Conservation (phyloP, 73 alveolate species). For the Chromera velia region DNA sequence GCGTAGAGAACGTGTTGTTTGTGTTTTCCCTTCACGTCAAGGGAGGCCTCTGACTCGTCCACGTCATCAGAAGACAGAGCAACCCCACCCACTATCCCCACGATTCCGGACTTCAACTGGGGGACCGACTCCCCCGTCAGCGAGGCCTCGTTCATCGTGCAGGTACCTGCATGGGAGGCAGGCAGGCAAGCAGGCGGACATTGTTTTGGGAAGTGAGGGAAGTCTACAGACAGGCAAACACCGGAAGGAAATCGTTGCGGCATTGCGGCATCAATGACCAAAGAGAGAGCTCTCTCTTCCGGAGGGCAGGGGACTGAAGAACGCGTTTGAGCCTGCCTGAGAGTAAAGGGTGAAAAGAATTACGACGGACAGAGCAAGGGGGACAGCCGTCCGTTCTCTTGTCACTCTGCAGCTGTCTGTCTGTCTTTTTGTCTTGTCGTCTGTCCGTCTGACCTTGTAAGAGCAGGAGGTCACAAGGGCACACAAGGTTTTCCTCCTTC, state of each 20-base stretch:
- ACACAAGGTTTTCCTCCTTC: too few relatives aligned
- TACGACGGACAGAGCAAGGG: too few relatives aligned
- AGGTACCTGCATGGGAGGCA: conserved; percentile 53
- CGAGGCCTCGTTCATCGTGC: conserved; percentile 80
- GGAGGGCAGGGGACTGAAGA: too few relatives aligned
- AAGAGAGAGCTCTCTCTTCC: conserved; percentile 22
- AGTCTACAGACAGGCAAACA: neutral
- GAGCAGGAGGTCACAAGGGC: too few relatives aligned
- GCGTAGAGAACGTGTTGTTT: conserved; percentile 55
- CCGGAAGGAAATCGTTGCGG: neutral
- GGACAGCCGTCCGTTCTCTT: too few relatives aligned
- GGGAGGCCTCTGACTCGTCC: conserved; percentile 9
- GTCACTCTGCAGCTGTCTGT: too few relatives aligned
- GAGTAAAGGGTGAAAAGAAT: too few relatives aligned
- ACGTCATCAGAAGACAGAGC: conserved; percentile 51
- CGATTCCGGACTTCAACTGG: conserved; percentile 68
- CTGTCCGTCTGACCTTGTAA: too few relatives aligned
- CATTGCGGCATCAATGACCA: neutral
- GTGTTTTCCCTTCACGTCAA: conserved; percentile 71
- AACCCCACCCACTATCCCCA: too few relatives aligned
- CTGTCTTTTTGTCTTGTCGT: too few relatives aligned
- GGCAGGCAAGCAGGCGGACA: conserved; percentile 43
- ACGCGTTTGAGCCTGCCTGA: too few relatives aligned
- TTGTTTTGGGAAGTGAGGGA: neutral
- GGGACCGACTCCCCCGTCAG: conserved; percentile 88